A percentile compares a stretch with the other conserved stretches of the same genome.
These are phyloP conservation scores for Claviceps quebecensis DNA, from an alignment of 2,329 filamentous ascomycete genomes.

Conservation along the genomic window DNA sequence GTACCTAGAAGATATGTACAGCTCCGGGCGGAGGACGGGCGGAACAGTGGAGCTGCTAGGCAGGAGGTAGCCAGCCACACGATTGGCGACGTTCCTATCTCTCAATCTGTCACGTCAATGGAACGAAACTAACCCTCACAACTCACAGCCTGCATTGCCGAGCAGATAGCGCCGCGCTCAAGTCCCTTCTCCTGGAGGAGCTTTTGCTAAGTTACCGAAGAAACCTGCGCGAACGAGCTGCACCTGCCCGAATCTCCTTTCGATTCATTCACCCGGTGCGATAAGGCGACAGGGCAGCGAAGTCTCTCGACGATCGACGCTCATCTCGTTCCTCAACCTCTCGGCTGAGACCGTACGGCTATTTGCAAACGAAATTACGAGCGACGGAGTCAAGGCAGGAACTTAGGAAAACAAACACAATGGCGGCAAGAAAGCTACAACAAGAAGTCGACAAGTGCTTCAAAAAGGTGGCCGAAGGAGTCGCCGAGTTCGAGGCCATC, in stretches of 20 bases:
- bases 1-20: not conserved
- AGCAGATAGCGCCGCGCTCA: not conserved
- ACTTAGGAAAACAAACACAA: slow-evolving; percentile 28
- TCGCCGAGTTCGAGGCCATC: slow-evolving; percentile 81
- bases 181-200: not conserved
- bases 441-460: slow-evolving; percentile 99
- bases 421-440: slow-evolving; percentile 92
- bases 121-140: not conserved
- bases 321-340: not conserved
- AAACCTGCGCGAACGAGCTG: not conserved
- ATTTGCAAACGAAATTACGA: not conserved
- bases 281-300: not conserved
- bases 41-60: slow-evolving; percentile 7
- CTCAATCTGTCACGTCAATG: slow-evolving; percentile 8
- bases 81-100: slow-evolving; percentile 8
- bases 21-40: no score
- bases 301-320: not conserved
- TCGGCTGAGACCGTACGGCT: not conserved
- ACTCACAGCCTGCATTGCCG: not conserved
- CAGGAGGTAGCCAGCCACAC: slow-evolving; percentile 1
- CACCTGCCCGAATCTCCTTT: not conserved
- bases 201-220: not conserved
- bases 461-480: slow-evolving; percentile 93
- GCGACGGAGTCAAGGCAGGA: not conserved
- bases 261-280: not conserved